These are phyloP conservation scores for Neckera pumila DNA, from an alignment of 225 moss, liverwort and hornwort genomes.

Conservation along the genomic window DNA sequence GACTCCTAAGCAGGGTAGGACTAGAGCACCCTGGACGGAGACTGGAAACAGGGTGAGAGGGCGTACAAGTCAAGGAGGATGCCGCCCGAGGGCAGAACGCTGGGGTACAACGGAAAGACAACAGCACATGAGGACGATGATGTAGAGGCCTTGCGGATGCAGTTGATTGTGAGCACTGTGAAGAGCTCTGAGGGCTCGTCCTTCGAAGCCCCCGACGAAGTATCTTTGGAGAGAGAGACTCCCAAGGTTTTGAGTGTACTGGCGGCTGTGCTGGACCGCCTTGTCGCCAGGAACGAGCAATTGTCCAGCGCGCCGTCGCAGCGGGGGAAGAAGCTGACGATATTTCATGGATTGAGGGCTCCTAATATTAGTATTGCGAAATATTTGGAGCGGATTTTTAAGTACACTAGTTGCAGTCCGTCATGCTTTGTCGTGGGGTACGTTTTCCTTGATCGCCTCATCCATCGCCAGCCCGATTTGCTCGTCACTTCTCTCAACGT, in stretches of 20 bases:
- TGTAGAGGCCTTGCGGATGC: slow-evolving; percentile 18
- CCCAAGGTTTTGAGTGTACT: slow-evolving; percentile 76
- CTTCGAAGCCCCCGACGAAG: neutral
- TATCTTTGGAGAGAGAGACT: slow-evolving; percentile 30
- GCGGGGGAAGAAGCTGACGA: slow-evolving; percentile 66
- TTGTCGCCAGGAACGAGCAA: slow-evolving; percentile 82
- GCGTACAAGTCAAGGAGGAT: neutral
- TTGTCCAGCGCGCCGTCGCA: slow-evolving; percentile 40
- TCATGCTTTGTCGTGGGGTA: slow-evolving; percentile 94
- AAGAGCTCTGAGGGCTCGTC: slow-evolving; percentile 13
- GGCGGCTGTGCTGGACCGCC: slow-evolving; percentile 68
- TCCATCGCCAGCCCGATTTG: slow-evolving; percentile 89
- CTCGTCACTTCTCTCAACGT: slow-evolving; percentile 90
- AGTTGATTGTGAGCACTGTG: slow-evolving; percentile 2
- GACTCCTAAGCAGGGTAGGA: neutral
- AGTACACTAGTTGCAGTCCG: slow-evolving; percentile 90
- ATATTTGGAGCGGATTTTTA: slow-evolving; percentile 86
- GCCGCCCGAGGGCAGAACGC: slow-evolving; percentile 31
- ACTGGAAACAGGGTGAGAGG: neutral
- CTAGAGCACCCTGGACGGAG: neutral
- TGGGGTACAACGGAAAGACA: slow-evolving; percentile 6
- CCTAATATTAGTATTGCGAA: slow-evolving; percentile 76
- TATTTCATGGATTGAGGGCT: slow-evolving; percentile 79
- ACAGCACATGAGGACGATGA: slow-evolving; percentile 1
- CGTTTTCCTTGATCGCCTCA: slow-evolving; percentile 84